Conservation (phyloP, 2,329 filamentous ascomycete genomes). For the Aspergillus hiratsukae region DNA sequence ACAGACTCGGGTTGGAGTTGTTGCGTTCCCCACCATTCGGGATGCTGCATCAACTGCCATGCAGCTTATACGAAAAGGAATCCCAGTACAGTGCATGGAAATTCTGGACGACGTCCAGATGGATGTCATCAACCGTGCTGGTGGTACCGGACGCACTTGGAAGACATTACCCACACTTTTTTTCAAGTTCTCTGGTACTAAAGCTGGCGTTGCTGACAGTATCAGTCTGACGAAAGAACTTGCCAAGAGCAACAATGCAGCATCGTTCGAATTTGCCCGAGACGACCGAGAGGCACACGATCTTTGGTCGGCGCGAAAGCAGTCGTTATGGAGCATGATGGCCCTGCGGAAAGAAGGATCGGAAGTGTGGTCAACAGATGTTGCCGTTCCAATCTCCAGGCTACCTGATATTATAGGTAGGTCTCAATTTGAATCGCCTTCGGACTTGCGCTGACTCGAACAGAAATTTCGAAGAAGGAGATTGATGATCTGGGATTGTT, state of each 20-base stretch:
- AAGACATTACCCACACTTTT: slow-evolving; percentile 39
- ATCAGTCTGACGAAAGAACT: slow-evolving; percentile 65
- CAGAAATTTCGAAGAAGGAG: slow-evolving; percentile 81
- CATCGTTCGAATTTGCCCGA: slow-evolving; percentile 53
- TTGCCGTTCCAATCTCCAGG: slow-evolving; percentile 57
- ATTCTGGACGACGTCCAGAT: slow-evolving; percentile 60
- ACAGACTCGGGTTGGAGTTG: slow-evolving; percentile 61
- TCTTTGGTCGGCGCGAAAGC: slow-evolving; percentile 58
- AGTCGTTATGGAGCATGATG: slow-evolving; percentile 59
- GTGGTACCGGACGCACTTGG: slow-evolving; percentile 51
- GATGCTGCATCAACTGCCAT: slow-evolving; percentile 62
- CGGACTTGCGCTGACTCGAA: slow-evolving; percentile 22
- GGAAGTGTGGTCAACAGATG: slow-evolving; percentile 60
- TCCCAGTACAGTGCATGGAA: slow-evolving; percentile 64
- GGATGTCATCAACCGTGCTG: slow-evolving; percentile 63
- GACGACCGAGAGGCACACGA: slow-evolving; percentile 51
- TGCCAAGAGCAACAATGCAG: slow-evolving; percentile 55
- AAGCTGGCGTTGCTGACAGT: slow-evolving; percentile 72
- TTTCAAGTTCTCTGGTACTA: slow-evolving; percentile 67
- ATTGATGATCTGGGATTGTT: slow-evolving; percentile 83
- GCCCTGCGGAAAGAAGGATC: slow-evolving; percentile 51
- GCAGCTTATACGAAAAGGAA: slow-evolving; percentile 59
- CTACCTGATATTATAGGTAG: slow-evolving; percentile 58
- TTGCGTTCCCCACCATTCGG: slow-evolving; percentile 55
- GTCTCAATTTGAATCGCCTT: background rate